phyloP scores from a whole-genome alignment of 352 stramenopile genomes.

The Pythium sukuiense region DNA sequence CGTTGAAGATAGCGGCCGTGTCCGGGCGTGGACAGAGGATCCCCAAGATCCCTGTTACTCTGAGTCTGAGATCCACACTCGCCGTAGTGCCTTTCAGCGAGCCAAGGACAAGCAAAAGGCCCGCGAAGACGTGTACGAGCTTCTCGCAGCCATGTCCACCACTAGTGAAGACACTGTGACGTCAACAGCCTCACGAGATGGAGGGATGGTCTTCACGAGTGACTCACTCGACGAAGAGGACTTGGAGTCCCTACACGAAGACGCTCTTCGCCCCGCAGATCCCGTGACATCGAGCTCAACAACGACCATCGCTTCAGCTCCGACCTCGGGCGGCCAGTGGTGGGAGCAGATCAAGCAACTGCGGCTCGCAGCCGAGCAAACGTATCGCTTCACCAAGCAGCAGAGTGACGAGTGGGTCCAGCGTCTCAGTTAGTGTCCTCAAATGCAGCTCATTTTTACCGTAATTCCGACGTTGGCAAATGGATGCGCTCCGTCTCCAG shows the following conservation, averaged over 20 bases:
- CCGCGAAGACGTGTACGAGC: slow-evolving; percentile 19
- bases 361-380: slow-evolving; percentile 21
- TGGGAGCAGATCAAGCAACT: slow-evolving; percentile 27
- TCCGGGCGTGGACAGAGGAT: slow-evolving; percentile 1
- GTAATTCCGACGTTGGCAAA: background rate
- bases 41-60: background rate
- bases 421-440: background rate
- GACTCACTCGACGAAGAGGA: slow-evolving; percentile 13
- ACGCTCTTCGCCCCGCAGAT: background rate
- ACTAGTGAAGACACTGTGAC: slow-evolving; percentile 17
- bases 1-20: background rate
- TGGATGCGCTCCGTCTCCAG: background rate
- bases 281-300: background rate
- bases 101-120: background rate
- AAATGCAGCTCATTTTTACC: background rate
- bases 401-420: slow-evolving; percentile 17
- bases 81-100: background rate
- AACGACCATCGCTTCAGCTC: no score
- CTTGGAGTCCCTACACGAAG: background rate
- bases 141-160: slow-evolving; percentile 17
- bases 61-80: background rate
- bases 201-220: slow-evolving; percentile 1
- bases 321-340: background rate
- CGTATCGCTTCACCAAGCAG: slow-evolving; percentile 21
- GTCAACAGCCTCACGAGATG: slow-evolving; percentile 14